These are phyloP conservation scores for Nicotiana rustica DNA, from an alignment of 305 asterid genomes.

Conservation along the genomic window DNA sequence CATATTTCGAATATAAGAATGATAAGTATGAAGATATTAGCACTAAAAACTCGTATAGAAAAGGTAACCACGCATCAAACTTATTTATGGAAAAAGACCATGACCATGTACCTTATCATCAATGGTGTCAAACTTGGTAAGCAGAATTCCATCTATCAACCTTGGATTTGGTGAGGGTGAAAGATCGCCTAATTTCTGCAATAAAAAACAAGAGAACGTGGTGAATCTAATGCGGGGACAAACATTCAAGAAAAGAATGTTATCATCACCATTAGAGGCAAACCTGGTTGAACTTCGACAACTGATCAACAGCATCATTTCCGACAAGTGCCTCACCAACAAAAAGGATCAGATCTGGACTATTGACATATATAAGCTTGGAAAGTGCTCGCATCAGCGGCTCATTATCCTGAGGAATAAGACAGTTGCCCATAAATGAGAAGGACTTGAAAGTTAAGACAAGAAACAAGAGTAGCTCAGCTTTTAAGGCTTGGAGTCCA, in stretches of 20 bases:
- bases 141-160: slow-evolving; percentile 91
- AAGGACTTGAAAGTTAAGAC: neutral
- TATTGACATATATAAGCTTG: slow-evolving; percentile 85
- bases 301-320: slow-evolving; percentile 93
- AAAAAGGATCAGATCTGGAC: slow-evolving; percentile 84
- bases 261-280: neutral
- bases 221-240: neutral
- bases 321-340: slow-evolving; percentile 99
- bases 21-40: neutral
- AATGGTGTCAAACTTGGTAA: slow-evolving; percentile 95
- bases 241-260: neutral
- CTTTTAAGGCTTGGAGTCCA: neutral
- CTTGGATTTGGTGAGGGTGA: slow-evolving; percentile 87
- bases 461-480: neutral
- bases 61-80: neutral
- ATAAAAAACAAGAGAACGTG: slow-evolving; percentile 25
- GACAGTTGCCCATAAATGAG: neutral
- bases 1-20: slow-evolving; percentile 13
- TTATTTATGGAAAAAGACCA: neutral
- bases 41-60: neutral
- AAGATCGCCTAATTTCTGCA: slow-evolving; percentile 90
- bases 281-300: slow-evolving; percentile 94
- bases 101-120: slow-evolving; percentile 79
- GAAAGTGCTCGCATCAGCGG: slow-evolving; percentile 97
- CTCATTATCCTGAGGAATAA: slow-evolving; percentile 77